Conservation (phyloP, 805 yeast genomes). For the Naumovozyma castellii region DNA sequence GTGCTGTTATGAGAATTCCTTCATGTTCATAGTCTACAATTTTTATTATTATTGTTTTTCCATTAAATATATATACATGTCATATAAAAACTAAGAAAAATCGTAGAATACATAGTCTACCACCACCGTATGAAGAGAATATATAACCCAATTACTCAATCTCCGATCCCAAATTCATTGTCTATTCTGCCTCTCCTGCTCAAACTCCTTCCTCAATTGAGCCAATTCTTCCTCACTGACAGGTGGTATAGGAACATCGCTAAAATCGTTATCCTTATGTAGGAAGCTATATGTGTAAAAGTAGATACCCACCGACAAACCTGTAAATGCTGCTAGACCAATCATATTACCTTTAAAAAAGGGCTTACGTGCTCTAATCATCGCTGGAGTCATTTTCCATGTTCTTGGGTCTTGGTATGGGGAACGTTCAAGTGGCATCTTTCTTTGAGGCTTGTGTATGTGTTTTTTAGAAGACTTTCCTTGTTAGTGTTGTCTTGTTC, state of each 20-base stretch:
- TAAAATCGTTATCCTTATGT: conserved; percentile 66
- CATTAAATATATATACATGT: no score
- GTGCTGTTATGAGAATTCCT: no score
- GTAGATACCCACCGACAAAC: conserved; percentile 63
- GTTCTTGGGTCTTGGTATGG: conserved; percentile 56
- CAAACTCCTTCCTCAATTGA: conserved; percentile 64
- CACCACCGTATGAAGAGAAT: no score
- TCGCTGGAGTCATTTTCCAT: conserved; percentile 86
- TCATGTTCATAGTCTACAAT: no score
- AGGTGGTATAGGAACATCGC: conserved; percentile 92
- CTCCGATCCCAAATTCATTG: no score
- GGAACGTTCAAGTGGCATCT: conserved; percentile 28
- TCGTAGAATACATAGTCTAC: no score
- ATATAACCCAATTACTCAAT: no score
- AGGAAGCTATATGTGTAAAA: conserved; percentile 54
- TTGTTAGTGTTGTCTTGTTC: no score
- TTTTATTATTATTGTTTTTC: no score
- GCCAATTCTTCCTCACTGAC: conserved; percentile 67
- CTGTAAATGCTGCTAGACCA: conserved; percentile 47
- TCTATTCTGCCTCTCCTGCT: conserved; percentile 24
- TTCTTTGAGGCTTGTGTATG: no score
- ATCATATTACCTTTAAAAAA: conserved; percentile 70
- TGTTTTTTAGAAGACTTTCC: no score
- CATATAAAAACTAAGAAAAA: no score
- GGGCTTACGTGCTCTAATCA: conserved; percentile 82